Conservation (phyloP, 164 flowering plant genomes). For the Buxus sempervirens region DNA sequence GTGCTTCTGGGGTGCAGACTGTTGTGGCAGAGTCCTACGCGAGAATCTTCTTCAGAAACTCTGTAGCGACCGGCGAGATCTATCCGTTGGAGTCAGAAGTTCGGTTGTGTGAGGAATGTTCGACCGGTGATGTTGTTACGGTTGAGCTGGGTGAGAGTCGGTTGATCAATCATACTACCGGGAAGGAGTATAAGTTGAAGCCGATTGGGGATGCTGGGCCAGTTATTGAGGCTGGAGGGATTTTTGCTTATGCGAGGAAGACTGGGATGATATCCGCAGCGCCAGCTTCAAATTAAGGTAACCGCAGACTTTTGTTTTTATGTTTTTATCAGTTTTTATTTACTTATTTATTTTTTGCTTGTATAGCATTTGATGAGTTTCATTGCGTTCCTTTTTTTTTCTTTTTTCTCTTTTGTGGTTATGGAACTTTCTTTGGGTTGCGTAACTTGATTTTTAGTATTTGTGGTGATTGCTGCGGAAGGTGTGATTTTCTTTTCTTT, state of each 20-base stretch:
- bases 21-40: constrained; percentile 97
- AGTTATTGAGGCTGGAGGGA: constrained; percentile 94
- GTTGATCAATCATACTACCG: constrained; percentile 82
- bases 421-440: too few relatives aligned
- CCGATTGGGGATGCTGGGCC: constrained; percentile 98
- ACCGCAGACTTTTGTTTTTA: too few relatives aligned
- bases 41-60: constrained; percentile 88
- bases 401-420: too few relatives aligned
- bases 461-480: too few relatives aligned
- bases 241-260: constrained; percentile 87
- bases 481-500: too few relatives aligned
- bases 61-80: constrained; percentile 89
- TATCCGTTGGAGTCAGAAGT: constrained; percentile 87
- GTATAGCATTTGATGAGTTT: too few relatives aligned
- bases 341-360: too few relatives aligned
- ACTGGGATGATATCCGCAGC: constrained; percentile 82
- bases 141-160: constrained; percentile 57
- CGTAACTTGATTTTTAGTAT: too few relatives aligned
- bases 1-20: constrained; percentile 77
- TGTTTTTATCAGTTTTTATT: neutral
- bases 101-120: constrained; percentile 81
- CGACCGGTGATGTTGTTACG: constrained; percentile 79
- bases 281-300: constrained; percentile 16
- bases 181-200: constrained; percentile 81
- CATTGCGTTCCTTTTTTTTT: too few relatives aligned